Conservation (phyloP, 1,139 yeast genomes). For the Sugiyamaella novakii region DNA sequence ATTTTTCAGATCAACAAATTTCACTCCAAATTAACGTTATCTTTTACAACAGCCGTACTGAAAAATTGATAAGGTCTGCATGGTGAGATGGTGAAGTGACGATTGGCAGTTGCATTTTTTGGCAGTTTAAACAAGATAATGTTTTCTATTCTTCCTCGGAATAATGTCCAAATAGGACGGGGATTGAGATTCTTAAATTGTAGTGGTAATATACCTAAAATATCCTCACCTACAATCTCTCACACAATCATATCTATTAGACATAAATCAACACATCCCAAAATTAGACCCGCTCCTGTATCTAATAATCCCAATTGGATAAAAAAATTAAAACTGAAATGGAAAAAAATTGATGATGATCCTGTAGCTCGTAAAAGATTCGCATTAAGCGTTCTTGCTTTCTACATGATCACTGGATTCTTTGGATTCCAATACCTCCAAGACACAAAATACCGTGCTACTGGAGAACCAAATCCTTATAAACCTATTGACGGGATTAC, state of each 20-base stretch:
- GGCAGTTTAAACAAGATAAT: too few species aligned
- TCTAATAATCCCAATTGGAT: constrained; percentile 14
- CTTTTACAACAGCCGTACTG: constrained; percentile 16
- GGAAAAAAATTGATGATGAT: constrained; percentile 30
- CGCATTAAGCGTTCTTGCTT: constrained; percentile 28
- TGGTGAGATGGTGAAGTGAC: too few species aligned
- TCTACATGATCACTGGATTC: constrained; percentile 36
- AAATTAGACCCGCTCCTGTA: constrained; percentile 4
- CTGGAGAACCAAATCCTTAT: constrained; percentile 42
- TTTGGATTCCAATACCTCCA: constrained; percentile 40
- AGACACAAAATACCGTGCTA: constrained; percentile 43
- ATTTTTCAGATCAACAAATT: constrained; percentile 3
- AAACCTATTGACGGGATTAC: constrained; percentile 25
- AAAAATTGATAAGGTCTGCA: constrained; percentile 7
- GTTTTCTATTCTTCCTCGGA: too few species aligned
- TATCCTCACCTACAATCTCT: too few species aligned
- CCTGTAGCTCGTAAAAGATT: constrained; percentile 28
- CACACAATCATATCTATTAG: not conserved
- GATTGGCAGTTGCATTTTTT: not conserved
- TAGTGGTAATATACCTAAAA: too few species aligned
- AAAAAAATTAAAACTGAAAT: constrained; percentile 23
- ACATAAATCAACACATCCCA: constrained; percentile 1
- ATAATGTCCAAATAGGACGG: too few species aligned
- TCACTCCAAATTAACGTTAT: constrained; percentile 1
- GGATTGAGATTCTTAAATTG: too few species aligned